Evolutionary conservation across 768 basidiomycete genomes (phyloP).

Genomic region (Albatrellus ellisii): DNA sequence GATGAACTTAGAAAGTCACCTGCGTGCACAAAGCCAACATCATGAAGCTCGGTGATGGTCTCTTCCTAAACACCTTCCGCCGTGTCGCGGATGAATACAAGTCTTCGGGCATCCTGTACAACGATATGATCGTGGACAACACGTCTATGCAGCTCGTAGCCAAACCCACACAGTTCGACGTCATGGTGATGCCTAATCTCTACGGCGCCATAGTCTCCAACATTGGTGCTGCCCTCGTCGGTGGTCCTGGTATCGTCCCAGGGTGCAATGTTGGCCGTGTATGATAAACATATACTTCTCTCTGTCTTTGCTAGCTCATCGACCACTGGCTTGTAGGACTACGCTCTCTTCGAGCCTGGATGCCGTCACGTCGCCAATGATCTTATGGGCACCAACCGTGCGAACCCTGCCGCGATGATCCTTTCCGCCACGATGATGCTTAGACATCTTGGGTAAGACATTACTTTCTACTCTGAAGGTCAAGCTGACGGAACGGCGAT

Average conservation of each 20-base stretch:
- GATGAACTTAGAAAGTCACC: slow-evolving; percentile 94
- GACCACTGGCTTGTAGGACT: slow-evolving; percentile 43
- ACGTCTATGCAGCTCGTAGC: slow-evolving; percentile 99
- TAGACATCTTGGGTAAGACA: slow-evolving; percentile 77
- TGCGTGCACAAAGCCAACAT: slow-evolving; percentile 99
- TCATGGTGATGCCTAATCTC: slow-evolving; percentile 98
- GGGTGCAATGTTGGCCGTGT: slow-evolving; percentile 96
- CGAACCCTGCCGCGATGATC: slow-evolving; percentile 97
- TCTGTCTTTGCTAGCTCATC: background rate
- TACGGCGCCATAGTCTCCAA: slow-evolving; percentile 98
- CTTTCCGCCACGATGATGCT: slow-evolving; percentile 97
- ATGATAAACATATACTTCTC: slow-evolving; percentile 15
- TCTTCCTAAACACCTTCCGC: slow-evolving; percentile 98
- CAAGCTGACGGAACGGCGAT: slow-evolving; percentile 7
- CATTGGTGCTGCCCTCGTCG: slow-evolving; percentile 96
- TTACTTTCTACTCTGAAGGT: slow-evolving; percentile 10
- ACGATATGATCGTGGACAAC: slow-evolving; percentile 99
- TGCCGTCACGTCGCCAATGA: slow-evolving; percentile 93
- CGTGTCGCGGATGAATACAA: slow-evolving; percentile 94
- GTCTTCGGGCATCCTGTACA: slow-evolving; percentile 79
- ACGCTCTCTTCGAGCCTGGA: slow-evolving; percentile 96
- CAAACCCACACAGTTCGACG: slow-evolving; percentile 91
- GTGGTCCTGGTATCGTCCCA: slow-evolving; percentile 95
- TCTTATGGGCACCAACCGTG: slow-evolving; percentile 92
- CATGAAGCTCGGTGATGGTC: slow-evolving; percentile 99